Base-by-base conservation (phyloP, 2,329 filamentous ascomycete genomes). In the Plenodomus tracheiphilus region DNA sequence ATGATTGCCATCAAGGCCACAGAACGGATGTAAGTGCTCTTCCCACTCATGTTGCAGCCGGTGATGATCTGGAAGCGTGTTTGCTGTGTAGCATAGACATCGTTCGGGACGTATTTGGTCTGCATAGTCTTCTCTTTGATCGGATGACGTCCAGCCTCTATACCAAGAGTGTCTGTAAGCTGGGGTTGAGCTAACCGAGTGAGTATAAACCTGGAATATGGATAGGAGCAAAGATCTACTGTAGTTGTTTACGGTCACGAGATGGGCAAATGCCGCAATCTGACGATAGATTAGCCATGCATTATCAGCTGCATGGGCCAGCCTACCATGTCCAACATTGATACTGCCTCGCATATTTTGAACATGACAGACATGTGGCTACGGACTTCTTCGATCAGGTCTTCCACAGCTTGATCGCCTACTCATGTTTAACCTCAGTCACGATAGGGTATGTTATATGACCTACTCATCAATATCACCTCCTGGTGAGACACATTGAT, bases 21-120 rank as follows among this genome's bases (percentile, higher is more conserved):
- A 1, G 88, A 87, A 41, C 91, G 85, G 54, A 97, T 96, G 65
- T 97, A 97, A 0, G 92, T 99, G 56, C 89, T 96, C 70, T 97
- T 99, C 1, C 69, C 94, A 61, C 91, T 96, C 94, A 99, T 99
- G 62, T 99, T 99, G 69, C 90, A 95, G 3, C 94, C 93, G 0
- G 93, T 97, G 54, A 99, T 86, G 53, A 97, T 88, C 58, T 97
- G 92, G 63, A 97, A 96, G 1, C 92, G 85, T 30, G 85, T 85
- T 51, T 93, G 85, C 28, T 87, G 81, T 0, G 86, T 88, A 2
- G 90, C 87, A 62, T 92, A 97, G 21, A 92, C 89, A 64, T 97
- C 92, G 56, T 97, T 97, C 0, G 94, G 89, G 3, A 97, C 79
- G 65, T 89, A 96, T 18, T 82, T 84, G 39, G 81, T 81, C 1